Conservation (phyloP, 75 land plant species). For the Cupressus sempervirens region DNA sequence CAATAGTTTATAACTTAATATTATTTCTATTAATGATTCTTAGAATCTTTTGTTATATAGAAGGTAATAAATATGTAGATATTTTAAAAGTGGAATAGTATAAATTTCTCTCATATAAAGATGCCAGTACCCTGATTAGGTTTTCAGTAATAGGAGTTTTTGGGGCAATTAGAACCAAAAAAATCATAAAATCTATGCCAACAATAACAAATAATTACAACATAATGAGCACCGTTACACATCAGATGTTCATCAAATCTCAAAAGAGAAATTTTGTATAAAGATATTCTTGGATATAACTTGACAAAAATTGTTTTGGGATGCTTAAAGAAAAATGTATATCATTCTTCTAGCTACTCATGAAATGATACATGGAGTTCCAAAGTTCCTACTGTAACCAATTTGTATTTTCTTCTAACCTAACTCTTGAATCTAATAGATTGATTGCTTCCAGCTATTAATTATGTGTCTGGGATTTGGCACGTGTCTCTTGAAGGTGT, state of each 20-base stretch:
- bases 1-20: constrained; percentile 2
- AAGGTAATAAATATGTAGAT: neutral
- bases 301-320: neutral
- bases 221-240: neutral
- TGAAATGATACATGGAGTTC: neutral
- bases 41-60: neutral
- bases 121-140: neutral
- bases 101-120: neutral
- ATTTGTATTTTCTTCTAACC: neutral
- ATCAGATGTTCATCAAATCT: neutral
- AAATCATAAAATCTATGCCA: neutral
- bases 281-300: no score
- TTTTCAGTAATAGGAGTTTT: neutral
- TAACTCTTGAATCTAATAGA: no score
- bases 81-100: neutral
- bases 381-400: neutral
- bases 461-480: no score
- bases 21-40: neutral
- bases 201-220: neutral
- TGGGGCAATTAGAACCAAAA: neutral
- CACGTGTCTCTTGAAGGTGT: no score
- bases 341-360: neutral
- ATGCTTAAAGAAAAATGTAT: neutral
- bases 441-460: no score
- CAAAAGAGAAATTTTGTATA: neutral